Percentiles rank a stretch among this genome's conserved stretches.
Conservation (phyloP, 305 asterid genomes). For the Andrographis paniculata region DNA sequence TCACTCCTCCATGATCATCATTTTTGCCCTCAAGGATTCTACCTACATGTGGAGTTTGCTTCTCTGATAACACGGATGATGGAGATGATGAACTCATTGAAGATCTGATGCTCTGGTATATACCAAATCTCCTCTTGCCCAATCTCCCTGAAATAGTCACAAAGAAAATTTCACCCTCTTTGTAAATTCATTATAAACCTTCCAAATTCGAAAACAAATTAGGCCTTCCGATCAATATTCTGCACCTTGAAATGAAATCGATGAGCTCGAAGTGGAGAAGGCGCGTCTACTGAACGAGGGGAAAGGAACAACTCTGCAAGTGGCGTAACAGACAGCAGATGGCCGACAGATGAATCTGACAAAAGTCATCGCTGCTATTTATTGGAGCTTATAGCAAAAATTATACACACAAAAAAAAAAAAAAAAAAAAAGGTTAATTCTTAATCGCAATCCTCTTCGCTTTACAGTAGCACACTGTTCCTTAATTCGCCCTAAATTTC, state of each 20-base stretch:
- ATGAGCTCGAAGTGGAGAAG: slow-evolving; percentile 17
- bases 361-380: slow-evolving; percentile 6
- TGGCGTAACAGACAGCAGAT: slow-evolving; percentile 10
- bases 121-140: slow-evolving; percentile 22
- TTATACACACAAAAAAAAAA: too few relatives aligned
- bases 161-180: too few relatives aligned
- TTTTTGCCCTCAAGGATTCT: slow-evolving; percentile 41
- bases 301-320: too few relatives aligned
- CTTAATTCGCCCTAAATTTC: too few relatives aligned
- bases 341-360: slow-evolving; percentile 20
- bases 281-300: background rate
- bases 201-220: too few relatives aligned
- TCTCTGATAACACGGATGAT: slow-evolving; percentile 22
- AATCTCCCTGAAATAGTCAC: slow-evolving; percentile 32
- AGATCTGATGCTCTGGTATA: slow-evolving; percentile 20
- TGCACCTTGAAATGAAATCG: slow-evolving; percentile 19
- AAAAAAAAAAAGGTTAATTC: too few relatives aligned
- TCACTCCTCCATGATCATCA: slow-evolving; percentile 72
- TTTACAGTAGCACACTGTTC: too few relatives aligned
- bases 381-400: background rate
- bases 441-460: too few relatives aligned
- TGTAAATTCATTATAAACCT: too few relatives aligned
- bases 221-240: background rate
- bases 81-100: slow-evolving; percentile 41
- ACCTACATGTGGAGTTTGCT: slow-evolving; percentile 31